These are phyloP conservation scores for Prunus dulcis DNA, from an alignment of 306 rosid genomes.

Conservation along the genomic window DNA sequence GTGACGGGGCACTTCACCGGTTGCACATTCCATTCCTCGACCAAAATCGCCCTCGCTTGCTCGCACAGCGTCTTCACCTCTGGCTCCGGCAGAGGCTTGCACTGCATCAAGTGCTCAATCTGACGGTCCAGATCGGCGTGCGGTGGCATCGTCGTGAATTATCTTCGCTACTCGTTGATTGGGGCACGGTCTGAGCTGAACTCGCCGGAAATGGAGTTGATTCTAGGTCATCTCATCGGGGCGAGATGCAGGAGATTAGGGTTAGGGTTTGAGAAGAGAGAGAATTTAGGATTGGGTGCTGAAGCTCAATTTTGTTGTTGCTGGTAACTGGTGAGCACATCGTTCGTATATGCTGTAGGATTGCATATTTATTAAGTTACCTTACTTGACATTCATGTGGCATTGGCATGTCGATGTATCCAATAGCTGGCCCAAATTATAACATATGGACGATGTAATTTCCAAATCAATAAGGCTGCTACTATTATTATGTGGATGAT, in stretches of 20 bases:
- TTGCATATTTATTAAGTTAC: too few relatives aligned
- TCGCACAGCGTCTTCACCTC: conserved; percentile 43
- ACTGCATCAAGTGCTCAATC: conserved; percentile 44
- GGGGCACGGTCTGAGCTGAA: conserved; percentile 14
- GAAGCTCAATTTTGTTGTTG: conserved; percentile 17
- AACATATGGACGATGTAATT: too few relatives aligned
- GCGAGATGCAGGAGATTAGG: conserved; percentile 20
- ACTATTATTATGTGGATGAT: too few relatives aligned
- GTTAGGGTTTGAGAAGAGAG: conserved; percentile 16
- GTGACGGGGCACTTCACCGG: conserved; percentile 46
- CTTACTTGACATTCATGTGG: too few relatives aligned
- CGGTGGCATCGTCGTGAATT: conserved; percentile 27
- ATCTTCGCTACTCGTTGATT: conserved; percentile 6
- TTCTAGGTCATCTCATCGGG: conserved; percentile 21
- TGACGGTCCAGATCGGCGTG: conserved; percentile 39
- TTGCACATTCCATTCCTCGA: conserved; percentile 44
- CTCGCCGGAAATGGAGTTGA: background rate
- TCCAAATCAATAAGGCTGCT: too few relatives aligned
- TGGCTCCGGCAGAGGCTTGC: conserved; percentile 35
- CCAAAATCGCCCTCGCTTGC: conserved; percentile 41
- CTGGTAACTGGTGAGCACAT: conserved; percentile 12
- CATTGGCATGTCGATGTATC: too few relatives aligned
- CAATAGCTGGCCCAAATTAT: too few relatives aligned
- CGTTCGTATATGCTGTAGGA: background rate
- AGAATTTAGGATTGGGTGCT: conserved; percentile 2